Percentiles rank a stretch among this genome's conserved stretches.
These are phyloP conservation scores for Parasarocladium wereldwijsianum DNA, from an alignment of 2,329 filamentous ascomycete genomes.

Conservation along the genomic window DNA sequence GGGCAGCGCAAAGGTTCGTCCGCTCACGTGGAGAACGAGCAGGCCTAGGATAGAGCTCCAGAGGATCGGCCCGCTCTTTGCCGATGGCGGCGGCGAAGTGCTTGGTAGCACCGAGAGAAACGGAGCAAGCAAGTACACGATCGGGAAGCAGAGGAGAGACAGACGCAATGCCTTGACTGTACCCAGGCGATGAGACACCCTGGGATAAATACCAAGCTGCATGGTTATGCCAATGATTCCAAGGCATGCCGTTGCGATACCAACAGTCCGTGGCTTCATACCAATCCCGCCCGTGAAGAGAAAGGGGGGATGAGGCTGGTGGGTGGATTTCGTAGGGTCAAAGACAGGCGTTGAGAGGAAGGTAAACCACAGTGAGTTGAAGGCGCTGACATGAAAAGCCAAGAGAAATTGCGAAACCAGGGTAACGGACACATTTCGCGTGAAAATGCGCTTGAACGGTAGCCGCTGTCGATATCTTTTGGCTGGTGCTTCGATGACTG, in stretches of 20 bases:
- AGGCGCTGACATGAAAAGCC: constrained; percentile 59
- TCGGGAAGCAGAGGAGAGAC: constrained; percentile 56
- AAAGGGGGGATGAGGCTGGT: constrained; percentile 31
- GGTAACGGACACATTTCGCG: constrained; percentile 35
- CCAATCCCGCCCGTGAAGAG: constrained; percentile 62
- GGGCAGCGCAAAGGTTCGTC: constrained; percentile 46
- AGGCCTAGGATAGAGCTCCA: constrained; percentile 52
- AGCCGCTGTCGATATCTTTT: constrained; percentile 30
- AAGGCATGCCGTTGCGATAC: constrained; percentile 64
- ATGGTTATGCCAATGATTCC: constrained; percentile 62
- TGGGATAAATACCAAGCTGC: constrained; percentile 48
- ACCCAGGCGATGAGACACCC: constrained; percentile 50
- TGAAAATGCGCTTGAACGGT: constrained; percentile 40
- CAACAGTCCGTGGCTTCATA: constrained; percentile 55
- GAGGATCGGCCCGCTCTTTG: constrained; percentile 38
- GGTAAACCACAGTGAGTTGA: constrained; percentile 62
- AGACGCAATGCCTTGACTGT: constrained; percentile 52
- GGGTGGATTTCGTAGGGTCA: constrained; percentile 20
- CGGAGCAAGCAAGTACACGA: constrained; percentile 55
- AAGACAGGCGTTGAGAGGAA: constrained; percentile 61
- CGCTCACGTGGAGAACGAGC: constrained; percentile 49
- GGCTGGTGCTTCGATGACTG: constrained; percentile 2
- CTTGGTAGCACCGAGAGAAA: constrained; percentile 57
- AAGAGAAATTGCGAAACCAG: constrained; percentile 55
- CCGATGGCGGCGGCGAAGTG: constrained; percentile 28